These are phyloP conservation scores for Candida piceae DNA, from an alignment of 805 yeast genomes.

Conservation along the genomic window DNA sequence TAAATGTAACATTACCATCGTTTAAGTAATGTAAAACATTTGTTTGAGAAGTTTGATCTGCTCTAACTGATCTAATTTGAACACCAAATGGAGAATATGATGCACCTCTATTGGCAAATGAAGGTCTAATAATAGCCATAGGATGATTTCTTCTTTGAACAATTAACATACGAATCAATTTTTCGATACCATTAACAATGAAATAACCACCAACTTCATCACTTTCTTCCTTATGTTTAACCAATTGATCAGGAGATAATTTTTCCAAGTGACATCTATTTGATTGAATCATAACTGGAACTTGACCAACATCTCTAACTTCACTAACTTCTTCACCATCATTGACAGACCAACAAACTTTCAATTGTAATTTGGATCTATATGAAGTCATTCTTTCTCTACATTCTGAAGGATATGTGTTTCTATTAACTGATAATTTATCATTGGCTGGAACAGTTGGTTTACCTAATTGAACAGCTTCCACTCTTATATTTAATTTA, in stretches of 20 bases:
- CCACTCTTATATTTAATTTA: conserved; percentile 79
- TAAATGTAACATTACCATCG: conserved; percentile 94
- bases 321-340: conserved; percentile 80
- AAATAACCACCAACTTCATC: conserved; percentile 98
- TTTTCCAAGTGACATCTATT: conserved; percentile 89
- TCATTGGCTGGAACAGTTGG: conserved; percentile 73
- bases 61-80: conserved; percentile 89
- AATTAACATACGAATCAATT: conserved; percentile 92
- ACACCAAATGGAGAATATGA: conserved; percentile 86
- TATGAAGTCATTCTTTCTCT: conserved; percentile 87
- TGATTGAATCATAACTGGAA: conserved; percentile 87
- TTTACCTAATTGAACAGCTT: conserved; percentile 78
- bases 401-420: conserved; percentile 78
- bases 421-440: conserved; percentile 70
- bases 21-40: conserved; percentile 93
- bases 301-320: conserved; percentile 82
- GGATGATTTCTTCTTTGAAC: conserved; percentile 98
- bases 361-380: conserved; percentile 70
- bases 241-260: conserved; percentile 77
- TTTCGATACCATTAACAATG: conserved; percentile 94
- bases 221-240: conserved; percentile 75
- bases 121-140: conserved; percentile 94
- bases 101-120: conserved; percentile 91
- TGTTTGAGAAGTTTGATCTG: conserved; percentile 96
- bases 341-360: conserved; percentile 81